phyloP scores from a whole-genome alignment of 2,329 filamentous ascomycete genomes.

The Plenodomus biglobosus region DNA sequence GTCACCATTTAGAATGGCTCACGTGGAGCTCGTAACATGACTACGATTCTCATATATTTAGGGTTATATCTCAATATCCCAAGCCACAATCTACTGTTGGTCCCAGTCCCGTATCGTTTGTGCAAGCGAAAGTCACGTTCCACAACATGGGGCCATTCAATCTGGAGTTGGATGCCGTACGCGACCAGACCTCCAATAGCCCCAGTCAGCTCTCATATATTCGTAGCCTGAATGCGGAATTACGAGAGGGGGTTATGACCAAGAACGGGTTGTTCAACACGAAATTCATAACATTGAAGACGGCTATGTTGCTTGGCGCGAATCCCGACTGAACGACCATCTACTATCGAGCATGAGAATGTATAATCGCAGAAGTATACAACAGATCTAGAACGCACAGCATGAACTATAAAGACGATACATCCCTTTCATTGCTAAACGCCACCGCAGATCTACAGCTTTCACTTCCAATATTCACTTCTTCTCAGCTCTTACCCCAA shows the following conservation, averaged over 20 bases:
- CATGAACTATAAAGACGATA: constrained; percentile 29
- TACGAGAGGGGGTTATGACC: constrained; percentile 17
- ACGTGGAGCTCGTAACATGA: constrained; percentile 5
- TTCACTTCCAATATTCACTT: constrained; percentile 16
- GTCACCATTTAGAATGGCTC: constrained; percentile 6
- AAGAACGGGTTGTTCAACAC: constrained; percentile 27
- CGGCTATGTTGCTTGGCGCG: background rate
- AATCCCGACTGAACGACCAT: constrained; percentile 14
- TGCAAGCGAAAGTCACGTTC: constrained; percentile 7
- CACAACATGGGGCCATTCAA: constrained; percentile 22
- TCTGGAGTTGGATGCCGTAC: constrained; percentile 24
- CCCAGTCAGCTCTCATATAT: constrained; percentile 18
- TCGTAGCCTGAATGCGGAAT: constrained; percentile 23
- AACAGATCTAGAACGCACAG: background rate
- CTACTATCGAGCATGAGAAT: constrained; percentile 8
- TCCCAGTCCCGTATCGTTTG: constrained; percentile 21
- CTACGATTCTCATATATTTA: constrained; percentile 8
- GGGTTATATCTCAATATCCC: background rate
- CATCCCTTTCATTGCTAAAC: constrained; percentile 11
- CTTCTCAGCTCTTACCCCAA: constrained; percentile 3
- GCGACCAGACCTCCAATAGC: constrained; percentile 12
- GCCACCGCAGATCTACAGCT: constrained; percentile 32
- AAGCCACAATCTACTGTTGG: constrained; percentile 10
- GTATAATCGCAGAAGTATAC: constrained; percentile 3
- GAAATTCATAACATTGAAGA: constrained; percentile 2